phyloP scores from a whole-genome alignment of 1,284 basidiomycete species.

The Marasmius oreades region DNA sequence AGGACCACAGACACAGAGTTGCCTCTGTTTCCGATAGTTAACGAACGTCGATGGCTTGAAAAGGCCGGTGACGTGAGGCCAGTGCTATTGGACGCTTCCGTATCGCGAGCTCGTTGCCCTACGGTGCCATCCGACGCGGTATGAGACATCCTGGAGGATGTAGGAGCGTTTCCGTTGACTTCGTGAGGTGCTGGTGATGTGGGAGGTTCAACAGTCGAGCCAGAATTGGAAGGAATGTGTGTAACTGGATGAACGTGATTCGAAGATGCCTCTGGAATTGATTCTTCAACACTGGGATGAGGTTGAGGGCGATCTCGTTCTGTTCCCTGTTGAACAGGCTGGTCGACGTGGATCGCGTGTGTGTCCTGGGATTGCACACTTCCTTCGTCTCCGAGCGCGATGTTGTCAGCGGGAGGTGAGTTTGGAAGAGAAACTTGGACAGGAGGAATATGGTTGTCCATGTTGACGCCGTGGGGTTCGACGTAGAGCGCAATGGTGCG shows the following conservation, averaged over 20 bases:
- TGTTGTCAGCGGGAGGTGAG: slow-evolving; percentile 1
- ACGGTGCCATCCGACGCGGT: not conserved
- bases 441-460: slow-evolving; percentile 9
- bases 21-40: slow-evolving; percentile 67
- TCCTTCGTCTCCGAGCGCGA: not conserved
- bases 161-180: not conserved
- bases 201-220: not conserved
- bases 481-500: not conserved
- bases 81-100: slow-evolving; percentile 5
- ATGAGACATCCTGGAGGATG: not conserved
- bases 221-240: not conserved
- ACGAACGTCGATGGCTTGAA: slow-evolving; percentile 44
- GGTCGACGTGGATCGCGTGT: not conserved
- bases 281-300: not conserved
- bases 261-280: not conserved
- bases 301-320: not conserved
- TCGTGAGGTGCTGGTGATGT: not conserved
- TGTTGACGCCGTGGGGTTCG: slow-evolving; percentile 7
- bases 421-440: slow-evolving; percentile 8
- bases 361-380: not conserved
- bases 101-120: not conserved
- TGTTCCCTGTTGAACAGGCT: not conserved
- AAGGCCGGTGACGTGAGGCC: slow-evolving; percentile 1
- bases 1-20: slow-evolving; percentile 73
- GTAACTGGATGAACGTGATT: not conserved